Percentiles rank a stretch among this genome's conserved stretches.
Evolutionary conservation across 129 eudicot species (phyloP).

Genomic region (Solidago caesia): DNA sequence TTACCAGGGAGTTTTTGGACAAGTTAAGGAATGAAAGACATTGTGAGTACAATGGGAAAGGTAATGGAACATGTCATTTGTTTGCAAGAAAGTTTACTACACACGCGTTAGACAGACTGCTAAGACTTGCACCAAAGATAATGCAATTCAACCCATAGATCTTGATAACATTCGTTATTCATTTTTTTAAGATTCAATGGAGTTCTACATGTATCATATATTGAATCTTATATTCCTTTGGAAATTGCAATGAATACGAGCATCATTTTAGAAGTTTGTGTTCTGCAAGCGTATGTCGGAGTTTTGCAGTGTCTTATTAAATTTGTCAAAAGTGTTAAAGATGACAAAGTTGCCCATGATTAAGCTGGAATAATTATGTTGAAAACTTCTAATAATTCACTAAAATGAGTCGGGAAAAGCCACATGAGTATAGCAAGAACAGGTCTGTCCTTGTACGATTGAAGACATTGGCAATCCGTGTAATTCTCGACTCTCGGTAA

Average conservation of each 20-base stretch:
- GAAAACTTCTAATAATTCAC: background rate
- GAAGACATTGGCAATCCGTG: too few species aligned
- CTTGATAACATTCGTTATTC: constrained; percentile 1
- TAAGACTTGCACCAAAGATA: constrained; percentile 48
- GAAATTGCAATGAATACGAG: background rate
- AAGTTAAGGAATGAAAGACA: constrained; percentile 31
- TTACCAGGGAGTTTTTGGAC: constrained; percentile 37
- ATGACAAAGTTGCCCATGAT: too few species aligned
- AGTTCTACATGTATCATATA: constrained; percentile 1
- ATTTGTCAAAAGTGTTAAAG: too few species aligned
- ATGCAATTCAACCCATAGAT: constrained; percentile 33
- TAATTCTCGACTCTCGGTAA: too few species aligned
- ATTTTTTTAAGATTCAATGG: background rate
- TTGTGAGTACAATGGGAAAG: constrained; percentile 47
- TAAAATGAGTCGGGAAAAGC: background rate
- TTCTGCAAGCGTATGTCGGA: background rate
- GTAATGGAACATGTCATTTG: constrained; percentile 39
- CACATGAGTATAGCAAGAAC: background rate
- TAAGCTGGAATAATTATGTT: too few species aligned
- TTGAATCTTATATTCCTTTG: constrained; percentile 11
- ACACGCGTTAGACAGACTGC: constrained; percentile 44
- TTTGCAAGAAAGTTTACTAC: constrained; percentile 59
- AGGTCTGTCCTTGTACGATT: too few species aligned
- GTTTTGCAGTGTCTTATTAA: too few species aligned
- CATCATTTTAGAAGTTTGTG: background rate